These are phyloP conservation scores for Croton laevigatus DNA, from an alignment of 441 rosid genomes.

Conservation along the genomic window DNA sequence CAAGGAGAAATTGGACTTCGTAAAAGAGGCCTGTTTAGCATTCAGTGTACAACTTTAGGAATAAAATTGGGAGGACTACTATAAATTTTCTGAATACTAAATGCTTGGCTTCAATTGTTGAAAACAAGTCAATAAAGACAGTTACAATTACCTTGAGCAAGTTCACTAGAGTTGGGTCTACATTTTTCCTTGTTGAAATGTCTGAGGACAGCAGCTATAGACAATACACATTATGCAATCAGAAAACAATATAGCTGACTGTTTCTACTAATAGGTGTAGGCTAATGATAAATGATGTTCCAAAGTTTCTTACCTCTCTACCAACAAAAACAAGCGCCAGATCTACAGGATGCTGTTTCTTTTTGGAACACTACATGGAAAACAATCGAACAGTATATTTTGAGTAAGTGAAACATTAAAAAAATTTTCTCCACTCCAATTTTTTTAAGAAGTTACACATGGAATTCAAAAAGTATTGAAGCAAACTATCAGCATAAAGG, in stretches of 20 bases:
- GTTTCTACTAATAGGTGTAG: neutral
- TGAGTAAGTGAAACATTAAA: neutral
- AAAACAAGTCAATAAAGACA: neutral
- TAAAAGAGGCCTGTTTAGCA: slow-evolving; percentile 51
- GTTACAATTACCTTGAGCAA: slow-evolving; percentile 57
- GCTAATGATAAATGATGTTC: neutral
- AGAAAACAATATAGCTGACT: slow-evolving; percentile 4
- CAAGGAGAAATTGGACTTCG: slow-evolving; percentile 75
- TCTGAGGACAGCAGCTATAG: slow-evolving; percentile 68
- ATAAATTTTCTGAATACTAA: neutral
- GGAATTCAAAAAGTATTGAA: neutral
- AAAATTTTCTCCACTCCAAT: neutral
- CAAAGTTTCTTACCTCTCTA: slow-evolving; percentile 58
- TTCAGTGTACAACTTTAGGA: slow-evolving; percentile 11
- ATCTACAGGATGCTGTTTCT: slow-evolving; percentile 53
- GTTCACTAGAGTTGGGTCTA: slow-evolving; percentile 52
- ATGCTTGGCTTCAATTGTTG: neutral
- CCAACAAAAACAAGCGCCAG: slow-evolving; percentile 86
- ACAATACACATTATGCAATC: slow-evolving; percentile 20
- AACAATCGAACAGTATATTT: neutral
- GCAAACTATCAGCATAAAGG: slow-evolving; percentile 2
- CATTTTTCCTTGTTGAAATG: slow-evolving; percentile 52
- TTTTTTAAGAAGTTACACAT: neutral
- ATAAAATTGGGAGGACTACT: neutral
- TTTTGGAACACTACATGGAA: slow-evolving; percentile 54